Evolutionary conservation across 2,329 filamentous ascomycete species (phyloP).

Genomic region (Alternaria rosae): DNA sequence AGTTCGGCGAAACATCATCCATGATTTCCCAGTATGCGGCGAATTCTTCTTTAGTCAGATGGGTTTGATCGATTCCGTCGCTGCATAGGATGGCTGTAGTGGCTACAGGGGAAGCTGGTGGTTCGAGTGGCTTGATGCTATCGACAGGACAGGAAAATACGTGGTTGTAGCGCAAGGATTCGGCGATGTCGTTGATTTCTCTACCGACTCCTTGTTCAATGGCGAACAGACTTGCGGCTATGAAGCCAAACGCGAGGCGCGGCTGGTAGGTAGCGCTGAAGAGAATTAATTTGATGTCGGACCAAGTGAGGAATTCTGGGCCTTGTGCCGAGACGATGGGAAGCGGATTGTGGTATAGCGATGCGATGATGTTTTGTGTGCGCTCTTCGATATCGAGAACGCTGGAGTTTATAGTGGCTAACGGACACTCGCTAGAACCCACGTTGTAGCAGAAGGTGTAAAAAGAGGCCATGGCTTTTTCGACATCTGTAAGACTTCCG

Average conservation of each 20-base stretch:
- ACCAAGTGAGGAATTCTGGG: conserved; percentile 51
- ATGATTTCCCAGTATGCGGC: conserved; percentile 46
- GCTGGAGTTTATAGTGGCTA: conserved; percentile 46
- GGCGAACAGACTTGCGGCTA: conserved; percentile 46
- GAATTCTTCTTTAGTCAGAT: conserved; percentile 37
- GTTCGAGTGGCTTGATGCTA: conserved; percentile 20
- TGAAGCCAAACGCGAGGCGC: conserved; percentile 37
- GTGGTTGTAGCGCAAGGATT: conserved; percentile 23
- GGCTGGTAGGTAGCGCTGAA: conserved; percentile 51
- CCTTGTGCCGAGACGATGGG: conserved; percentile 38
- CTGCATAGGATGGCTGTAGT: conserved; percentile 49
- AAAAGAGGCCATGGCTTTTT: conserved; percentile 54
- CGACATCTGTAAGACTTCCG: conserved; percentile 54
- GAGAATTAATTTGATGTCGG: conserved; percentile 48
- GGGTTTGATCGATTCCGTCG: conserved; percentile 49
- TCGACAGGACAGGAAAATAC: conserved; percentile 39
- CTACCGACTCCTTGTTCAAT: conserved; percentile 40
- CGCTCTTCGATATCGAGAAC: conserved; percentile 47
- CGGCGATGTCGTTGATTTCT: conserved; percentile 32
- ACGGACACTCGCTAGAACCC: conserved; percentile 51
- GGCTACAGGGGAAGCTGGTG: conserved; percentile 15
- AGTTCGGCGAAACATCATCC: conserved; percentile 41
- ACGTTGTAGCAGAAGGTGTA: conserved; percentile 55
- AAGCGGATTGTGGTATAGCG: conserved; percentile 53
- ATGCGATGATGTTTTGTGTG: conserved; percentile 42